Evolutionary conservation across 805 yeast species (phyloP).

Genomic region (Hemisphaericaspora nanyangensis): DNA sequence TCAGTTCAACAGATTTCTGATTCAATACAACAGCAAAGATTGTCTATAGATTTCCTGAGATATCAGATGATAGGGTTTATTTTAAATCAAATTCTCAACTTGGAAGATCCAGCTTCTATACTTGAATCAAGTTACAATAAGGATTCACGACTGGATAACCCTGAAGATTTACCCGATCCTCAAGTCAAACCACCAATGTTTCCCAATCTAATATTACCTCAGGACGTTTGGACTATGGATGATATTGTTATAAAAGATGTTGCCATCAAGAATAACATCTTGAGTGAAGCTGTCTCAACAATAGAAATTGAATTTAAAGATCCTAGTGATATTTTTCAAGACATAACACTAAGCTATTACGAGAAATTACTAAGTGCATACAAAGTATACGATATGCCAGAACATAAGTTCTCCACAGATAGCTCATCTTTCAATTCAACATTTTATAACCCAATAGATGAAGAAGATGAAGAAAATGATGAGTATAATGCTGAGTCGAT

Average conservation of each 20-base stretch:
- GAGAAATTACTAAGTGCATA: slow-evolving; percentile 31
- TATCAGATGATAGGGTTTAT: not conserved
- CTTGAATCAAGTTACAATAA: not conserved
- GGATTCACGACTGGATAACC: not conserved
- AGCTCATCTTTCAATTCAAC: not conserved
- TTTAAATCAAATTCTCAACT: slow-evolving; percentile 6
- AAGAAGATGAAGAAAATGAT: slow-evolving; percentile 9
- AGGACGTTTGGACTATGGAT: slow-evolving; percentile 34
- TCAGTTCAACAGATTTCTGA: not conserved
- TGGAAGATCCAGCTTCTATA: slow-evolving; percentile 5
- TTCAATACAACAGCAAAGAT: not conserved
- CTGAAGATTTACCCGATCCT: not conserved
- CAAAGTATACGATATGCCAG: slow-evolving; percentile 25
- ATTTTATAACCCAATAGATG: not conserved
- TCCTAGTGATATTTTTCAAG: slow-evolving; percentile 17
- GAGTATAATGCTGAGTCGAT: not conserved
- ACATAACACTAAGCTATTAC: slow-evolving; percentile 23
- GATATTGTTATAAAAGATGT: slow-evolving; percentile 27
- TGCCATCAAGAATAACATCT: slow-evolving; percentile 27
- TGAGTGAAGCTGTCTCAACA: slow-evolving; percentile 30
- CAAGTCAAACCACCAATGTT: not conserved
- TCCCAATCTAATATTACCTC: slow-evolving; percentile 27
- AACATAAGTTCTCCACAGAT: not conserved
- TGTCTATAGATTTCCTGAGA: not conserved
- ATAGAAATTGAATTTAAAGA: slow-evolving; percentile 14